Evolutionary conservation across 768 basidiomycete genomes (phyloP).

Genomic region (Leccinellum rugosiceps): DNA sequence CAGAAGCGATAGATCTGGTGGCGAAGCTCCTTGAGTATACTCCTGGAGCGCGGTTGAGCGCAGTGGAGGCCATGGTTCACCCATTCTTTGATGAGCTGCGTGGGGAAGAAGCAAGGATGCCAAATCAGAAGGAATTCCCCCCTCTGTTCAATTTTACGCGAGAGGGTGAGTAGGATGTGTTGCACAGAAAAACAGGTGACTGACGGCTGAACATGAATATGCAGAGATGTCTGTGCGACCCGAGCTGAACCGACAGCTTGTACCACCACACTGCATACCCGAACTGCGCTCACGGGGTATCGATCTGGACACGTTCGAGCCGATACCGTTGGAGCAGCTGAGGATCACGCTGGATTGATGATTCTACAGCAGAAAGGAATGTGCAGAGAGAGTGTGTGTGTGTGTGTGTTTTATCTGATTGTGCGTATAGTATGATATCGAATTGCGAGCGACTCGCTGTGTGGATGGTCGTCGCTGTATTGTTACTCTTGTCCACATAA

Average conservation of each 20-base stretch:
- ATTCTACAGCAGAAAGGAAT: conserved; percentile 27
- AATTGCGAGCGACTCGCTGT: conserved; percentile 26
- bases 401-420: conserved; percentile 28
- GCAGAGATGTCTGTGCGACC: conserved; percentile 95
- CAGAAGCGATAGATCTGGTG: conserved; percentile 95
- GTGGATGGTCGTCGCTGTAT: conserved; percentile 30
- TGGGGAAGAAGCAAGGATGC: conserved; percentile 88
- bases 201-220: conserved; percentile 4
- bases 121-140: conserved; percentile 96
- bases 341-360: conserved; percentile 89
- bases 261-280: conserved; percentile 85
- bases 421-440: conserved; percentile 37
- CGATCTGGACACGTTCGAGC: conserved; percentile 87
- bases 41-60: conserved; percentile 87
- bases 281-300: conserved; percentile 86
- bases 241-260: conserved; percentile 87
- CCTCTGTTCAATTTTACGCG: conserved; percentile 92
- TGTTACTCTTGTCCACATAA: conserved; percentile 10
- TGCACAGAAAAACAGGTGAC: neutral
- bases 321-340: conserved; percentile 96
- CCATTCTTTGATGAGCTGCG: conserved; percentile 97
- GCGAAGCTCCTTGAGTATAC: conserved; percentile 96
- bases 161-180: conserved; percentile 64
- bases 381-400: neutral
- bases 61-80: conserved; percentile 89